Conservation (phyloP, 148 eudicot species). For the Silene conica region DNA sequence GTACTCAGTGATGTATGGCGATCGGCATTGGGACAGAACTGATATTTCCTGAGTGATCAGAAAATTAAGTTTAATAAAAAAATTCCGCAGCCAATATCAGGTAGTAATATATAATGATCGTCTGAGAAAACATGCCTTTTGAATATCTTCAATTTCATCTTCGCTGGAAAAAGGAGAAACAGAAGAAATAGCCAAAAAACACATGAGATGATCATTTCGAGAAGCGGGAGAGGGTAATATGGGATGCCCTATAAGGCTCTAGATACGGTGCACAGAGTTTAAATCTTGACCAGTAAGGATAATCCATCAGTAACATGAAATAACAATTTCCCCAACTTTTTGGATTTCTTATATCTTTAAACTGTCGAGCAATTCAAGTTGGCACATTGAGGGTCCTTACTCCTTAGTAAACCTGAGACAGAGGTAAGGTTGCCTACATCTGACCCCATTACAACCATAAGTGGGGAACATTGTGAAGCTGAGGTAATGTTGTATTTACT, state of each 20-base stretch:
- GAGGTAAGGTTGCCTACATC: background rate
- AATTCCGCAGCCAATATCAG: background rate
- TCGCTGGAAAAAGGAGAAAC: constrained; percentile 42
- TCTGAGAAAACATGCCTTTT: constrained; percentile 50
- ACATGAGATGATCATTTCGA: background rate
- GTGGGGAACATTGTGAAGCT: background rate
- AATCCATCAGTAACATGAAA: background rate
- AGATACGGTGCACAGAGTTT: background rate
- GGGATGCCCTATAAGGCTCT: background rate
- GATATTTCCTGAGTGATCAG: constrained; percentile 70
- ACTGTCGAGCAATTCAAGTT: background rate
- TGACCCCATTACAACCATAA: background rate
- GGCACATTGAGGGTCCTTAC: background rate
- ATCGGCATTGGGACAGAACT: constrained; percentile 87
- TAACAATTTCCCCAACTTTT: background rate
- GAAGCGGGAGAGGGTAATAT: background rate
- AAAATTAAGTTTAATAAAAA: no score
- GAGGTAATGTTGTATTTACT: background rate
- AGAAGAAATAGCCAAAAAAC: background rate
- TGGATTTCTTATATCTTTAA: background rate
- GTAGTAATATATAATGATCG: background rate
- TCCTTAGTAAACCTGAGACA: background rate
- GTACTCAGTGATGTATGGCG: constrained; percentile 90
- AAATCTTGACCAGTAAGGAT: background rate
- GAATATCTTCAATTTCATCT: constrained; percentile 98